These are phyloP conservation scores for Cerioporus squamosus DNA, from an alignment of 1,284 basidiomycete species.

Conservation along the genomic window DNA sequence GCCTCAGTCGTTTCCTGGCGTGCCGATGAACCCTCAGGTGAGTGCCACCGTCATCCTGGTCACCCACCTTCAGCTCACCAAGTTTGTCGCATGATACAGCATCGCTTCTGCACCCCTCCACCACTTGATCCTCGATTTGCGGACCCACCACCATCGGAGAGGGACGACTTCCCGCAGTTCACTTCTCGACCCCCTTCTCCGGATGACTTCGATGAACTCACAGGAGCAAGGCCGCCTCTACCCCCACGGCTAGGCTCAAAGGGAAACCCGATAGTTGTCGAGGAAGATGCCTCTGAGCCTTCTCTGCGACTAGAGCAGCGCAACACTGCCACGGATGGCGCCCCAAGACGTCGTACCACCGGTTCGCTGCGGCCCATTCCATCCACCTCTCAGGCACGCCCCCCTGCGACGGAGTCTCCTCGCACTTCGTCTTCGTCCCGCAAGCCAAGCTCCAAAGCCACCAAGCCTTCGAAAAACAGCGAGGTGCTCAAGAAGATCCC, in stretches of 20 bases:
- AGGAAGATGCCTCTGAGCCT: neutral
- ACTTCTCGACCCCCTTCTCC: neutral
- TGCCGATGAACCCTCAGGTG: conserved; percentile 15
- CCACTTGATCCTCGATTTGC: conserved; percentile 11
- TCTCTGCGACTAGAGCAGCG: too few relatives aligned
- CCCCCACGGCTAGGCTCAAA: neutral
- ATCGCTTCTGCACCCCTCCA: conserved; percentile 18
- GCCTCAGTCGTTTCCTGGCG: conserved; percentile 4
- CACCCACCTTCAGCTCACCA: neutral
- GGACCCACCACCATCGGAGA: neutral
- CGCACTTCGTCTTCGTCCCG: neutral
- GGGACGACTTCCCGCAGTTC: conserved; percentile 7
- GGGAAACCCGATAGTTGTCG: conserved; percentile 8
- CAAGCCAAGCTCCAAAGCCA: neutral
- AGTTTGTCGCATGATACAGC: neutral
- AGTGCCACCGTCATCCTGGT: neutral
- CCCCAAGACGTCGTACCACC: too few relatives aligned
- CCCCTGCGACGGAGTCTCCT: too few relatives aligned
- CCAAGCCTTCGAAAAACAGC: neutral
- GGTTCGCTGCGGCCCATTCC: neutral
- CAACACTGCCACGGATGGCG: too few relatives aligned
- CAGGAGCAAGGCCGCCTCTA: neutral
- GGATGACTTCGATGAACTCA: conserved; percentile 13
- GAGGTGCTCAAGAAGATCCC: conserved; percentile 3
- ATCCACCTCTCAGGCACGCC: too few relatives aligned